Evolutionary conservation across 306 rosid species (phyloP).

Genomic region (Acacia acuminata): DNA sequence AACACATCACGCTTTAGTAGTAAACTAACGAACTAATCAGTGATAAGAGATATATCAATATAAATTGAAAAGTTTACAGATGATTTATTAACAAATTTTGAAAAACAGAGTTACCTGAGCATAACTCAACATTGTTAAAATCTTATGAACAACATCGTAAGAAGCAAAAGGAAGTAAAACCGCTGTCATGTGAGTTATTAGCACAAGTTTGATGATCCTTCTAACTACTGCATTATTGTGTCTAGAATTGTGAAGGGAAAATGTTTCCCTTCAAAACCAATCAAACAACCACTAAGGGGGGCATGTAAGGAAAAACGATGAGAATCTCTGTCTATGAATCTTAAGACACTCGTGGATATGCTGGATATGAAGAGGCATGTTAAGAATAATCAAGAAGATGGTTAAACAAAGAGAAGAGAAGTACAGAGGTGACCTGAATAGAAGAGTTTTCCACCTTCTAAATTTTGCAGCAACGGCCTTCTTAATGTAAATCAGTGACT

Average conservation of each 20-base stretch:
- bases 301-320: background rate
- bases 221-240: background rate
- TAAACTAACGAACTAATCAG: background rate
- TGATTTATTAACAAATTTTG: background rate
- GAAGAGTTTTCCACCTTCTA: background rate
- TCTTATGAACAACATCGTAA: background rate
- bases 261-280: background rate
- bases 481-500: background rate
- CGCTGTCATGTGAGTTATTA: background rate
- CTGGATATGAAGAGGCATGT: background rate
- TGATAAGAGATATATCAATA: background rate
- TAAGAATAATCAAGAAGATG: background rate
- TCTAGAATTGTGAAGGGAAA: background rate
- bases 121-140: background rate
- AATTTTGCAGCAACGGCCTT: slow-evolving; percentile 1
- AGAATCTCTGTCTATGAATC: background rate
- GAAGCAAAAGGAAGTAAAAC: background rate
- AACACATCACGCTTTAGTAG: background rate
- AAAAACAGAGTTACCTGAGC: background rate
- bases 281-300: background rate
- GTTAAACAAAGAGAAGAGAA: background rate
- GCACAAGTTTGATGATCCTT: background rate
- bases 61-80: background rate
- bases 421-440: background rate
- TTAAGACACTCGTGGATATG: slow-evolving; percentile 7